These are phyloP conservation scores for Apiotrichum akiyoshidainum DNA, from an alignment of 1,284 basidiomycete species.

Conservation along the genomic window DNA sequence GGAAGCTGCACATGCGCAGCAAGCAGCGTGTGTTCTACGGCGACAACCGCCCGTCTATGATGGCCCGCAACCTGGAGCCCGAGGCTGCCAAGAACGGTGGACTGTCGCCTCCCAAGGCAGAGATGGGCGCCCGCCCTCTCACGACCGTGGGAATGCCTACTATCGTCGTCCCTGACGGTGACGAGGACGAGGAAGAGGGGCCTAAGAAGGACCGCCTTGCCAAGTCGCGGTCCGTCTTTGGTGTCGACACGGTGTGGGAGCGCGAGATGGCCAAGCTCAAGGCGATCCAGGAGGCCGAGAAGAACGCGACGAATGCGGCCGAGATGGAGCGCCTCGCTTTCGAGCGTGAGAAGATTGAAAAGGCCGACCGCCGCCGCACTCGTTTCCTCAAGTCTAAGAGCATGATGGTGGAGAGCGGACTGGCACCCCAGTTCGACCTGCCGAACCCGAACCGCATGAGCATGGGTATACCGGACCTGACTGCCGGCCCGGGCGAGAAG, in stretches of 20 bases:
- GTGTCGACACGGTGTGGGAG: constrained; percentile 49
- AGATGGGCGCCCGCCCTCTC: neutral
- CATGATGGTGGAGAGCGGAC: neutral
- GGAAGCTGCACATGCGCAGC: constrained; percentile 39
- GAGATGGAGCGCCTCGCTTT: constrained; percentile 12
- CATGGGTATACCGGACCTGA: neutral
- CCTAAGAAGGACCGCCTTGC: constrained; percentile 18
- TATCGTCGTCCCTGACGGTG: constrained; percentile 10
- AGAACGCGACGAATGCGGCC: constrained; percentile 23
- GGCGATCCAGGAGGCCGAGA: constrained; percentile 30
- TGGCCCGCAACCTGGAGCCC: constrained; percentile 29
- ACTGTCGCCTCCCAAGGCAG: neutral
- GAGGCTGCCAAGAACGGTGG: neutral
- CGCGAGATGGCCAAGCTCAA: constrained; percentile 45
- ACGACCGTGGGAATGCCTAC: constrained; percentile 6
- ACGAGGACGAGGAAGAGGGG: constrained; percentile 9
- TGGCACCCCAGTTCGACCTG: constrained; percentile 1
- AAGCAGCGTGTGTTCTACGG: constrained; percentile 47
- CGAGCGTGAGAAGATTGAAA: constrained; percentile 13
- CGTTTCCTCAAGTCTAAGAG: constrained; percentile 4
- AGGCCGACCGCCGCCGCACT: constrained; percentile 10
- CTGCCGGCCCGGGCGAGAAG: constrained; percentile 1
- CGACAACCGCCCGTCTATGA: constrained; percentile 49
- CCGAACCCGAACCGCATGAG: constrained; percentile 6
- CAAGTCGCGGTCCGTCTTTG: constrained; percentile 45